A percentile compares a stretch with the other conserved stretches of the same genome.
Evolutionary conservation across 805 yeast species (phyloP).

Genomic region (Isabelozyma heimii): DNA sequence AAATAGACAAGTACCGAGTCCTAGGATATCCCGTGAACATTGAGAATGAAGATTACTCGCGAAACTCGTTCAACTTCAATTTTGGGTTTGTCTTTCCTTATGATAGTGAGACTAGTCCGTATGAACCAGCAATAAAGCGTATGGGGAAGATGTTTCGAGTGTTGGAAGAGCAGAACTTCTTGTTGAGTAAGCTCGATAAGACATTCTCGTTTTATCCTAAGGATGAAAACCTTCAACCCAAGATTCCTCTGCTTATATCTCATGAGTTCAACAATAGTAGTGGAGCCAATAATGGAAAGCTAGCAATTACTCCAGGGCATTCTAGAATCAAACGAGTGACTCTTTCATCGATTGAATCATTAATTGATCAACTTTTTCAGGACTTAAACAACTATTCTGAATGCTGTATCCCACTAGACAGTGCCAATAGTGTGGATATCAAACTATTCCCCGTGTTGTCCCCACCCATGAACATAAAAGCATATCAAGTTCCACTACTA

Average conservation of each 20-base stretch:
- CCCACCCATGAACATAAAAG: conserved; percentile 70
- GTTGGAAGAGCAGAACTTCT: conserved; percentile 82
- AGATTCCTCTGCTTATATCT: background rate
- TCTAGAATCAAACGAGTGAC: conserved; percentile 30
- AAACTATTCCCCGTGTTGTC: conserved; percentile 89
- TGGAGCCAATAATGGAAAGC: conserved; percentile 6
- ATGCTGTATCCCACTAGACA: conserved; percentile 90
- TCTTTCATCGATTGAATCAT: conserved; percentile 56
- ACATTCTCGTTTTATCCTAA: conserved; percentile 17
- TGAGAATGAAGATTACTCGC: conserved; percentile 68
- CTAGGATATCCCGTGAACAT: conserved; percentile 89
- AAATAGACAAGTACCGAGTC: conserved; percentile 66
- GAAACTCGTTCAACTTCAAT: conserved; percentile 92
- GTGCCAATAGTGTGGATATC: conserved; percentile 85
- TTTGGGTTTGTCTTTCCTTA: conserved; percentile 89
- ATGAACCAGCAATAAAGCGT: conserved; percentile 79
- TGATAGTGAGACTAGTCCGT: conserved; percentile 77
- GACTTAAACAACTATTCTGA: conserved; percentile 95
- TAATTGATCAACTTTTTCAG: conserved; percentile 87
- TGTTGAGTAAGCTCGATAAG: conserved; percentile 54
- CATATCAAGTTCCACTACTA: conserved; percentile 90
- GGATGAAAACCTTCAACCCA: background rate
- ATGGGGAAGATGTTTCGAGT: conserved; percentile 87
- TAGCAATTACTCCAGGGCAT: conserved; percentile 31
- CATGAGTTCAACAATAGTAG: background rate